phyloP scores from a whole-genome alignment of 768 basidiomycete species.

The Mrakia blollopis region DNA sequence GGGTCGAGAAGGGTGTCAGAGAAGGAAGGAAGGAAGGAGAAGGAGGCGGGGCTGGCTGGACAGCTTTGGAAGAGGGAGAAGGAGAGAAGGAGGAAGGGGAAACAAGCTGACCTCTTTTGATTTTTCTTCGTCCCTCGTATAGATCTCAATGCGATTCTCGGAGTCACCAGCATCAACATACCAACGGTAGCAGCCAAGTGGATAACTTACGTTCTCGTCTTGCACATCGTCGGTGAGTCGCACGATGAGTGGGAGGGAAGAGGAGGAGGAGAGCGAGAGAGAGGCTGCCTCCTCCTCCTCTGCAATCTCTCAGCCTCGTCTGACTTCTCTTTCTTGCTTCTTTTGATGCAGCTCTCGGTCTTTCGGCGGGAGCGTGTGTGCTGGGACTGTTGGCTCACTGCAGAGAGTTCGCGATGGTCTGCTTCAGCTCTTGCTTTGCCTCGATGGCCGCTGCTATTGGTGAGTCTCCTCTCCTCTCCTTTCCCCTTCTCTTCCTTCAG shows the following conservation, averaged over 20 bases:
- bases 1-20: neutral
- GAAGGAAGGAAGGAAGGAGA: neutral
- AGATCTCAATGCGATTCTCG: constrained; percentile 81
- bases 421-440: constrained; percentile 7
- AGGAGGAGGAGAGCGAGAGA: neutral
- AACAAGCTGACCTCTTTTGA: neutral
- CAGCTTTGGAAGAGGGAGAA: neutral
- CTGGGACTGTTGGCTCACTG: constrained; percentile 27
- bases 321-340: neutral
- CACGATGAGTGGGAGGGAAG: too few relatives aligned
- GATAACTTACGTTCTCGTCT: constrained; percentile 87
- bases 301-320: neutral
- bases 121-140: neutral
- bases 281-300: constrained; percentile 53
- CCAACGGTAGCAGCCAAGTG: constrained; percentile 83
- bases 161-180: constrained; percentile 63
- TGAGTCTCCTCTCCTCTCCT: constrained; percentile 14
- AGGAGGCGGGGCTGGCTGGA: too few relatives aligned
- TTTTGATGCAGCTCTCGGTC: constrained; percentile 17
- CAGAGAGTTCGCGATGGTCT: constrained; percentile 30
- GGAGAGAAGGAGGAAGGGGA: too few relatives aligned
- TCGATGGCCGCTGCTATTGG: constrained; percentile 14
- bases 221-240: constrained; percentile 67
- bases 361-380: constrained; percentile 12
- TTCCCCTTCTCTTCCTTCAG: neutral